Evolutionary conservation across 805 yeast genomes (phyloP).

Genomic region (Teunomyces pallodes): DNA sequence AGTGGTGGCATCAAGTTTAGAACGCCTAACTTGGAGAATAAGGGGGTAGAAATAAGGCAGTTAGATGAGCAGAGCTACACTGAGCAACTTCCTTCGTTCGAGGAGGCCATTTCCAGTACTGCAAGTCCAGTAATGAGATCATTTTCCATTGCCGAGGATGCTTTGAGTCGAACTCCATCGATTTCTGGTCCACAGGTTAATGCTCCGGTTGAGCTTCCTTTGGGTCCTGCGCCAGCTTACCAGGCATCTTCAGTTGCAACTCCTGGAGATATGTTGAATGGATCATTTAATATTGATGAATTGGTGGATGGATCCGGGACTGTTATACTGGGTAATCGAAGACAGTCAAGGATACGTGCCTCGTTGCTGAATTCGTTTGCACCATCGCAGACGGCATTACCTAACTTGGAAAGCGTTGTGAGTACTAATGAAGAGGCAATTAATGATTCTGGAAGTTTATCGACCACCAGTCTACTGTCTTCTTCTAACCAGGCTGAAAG

Average conservation of each 20-base stretch:
- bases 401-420: background rate
- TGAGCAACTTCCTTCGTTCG: conserved; percentile 56
- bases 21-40: conserved; percentile 34
- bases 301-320: conserved; percentile 16
- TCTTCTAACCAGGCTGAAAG: conserved; percentile 1
- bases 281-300: conserved; percentile 25
- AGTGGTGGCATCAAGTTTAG: conserved; percentile 27
- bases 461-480: background rate
- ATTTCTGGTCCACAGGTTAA: conserved; percentile 11
- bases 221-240: conserved; percentile 35
- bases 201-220: conserved; percentile 11
- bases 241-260: conserved; percentile 14
- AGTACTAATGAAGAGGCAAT: background rate
- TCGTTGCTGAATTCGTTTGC: conserved; percentile 36
- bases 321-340: conserved; percentile 6
- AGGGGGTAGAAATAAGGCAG: conserved; percentile 33
- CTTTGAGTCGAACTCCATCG: conserved; percentile 35
- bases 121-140: conserved; percentile 34
- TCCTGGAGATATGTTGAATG: background rate
- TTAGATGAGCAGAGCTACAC: conserved; percentile 15
- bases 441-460: background rate
- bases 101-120: conserved; percentile 59
- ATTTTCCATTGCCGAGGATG: conserved; percentile 36
- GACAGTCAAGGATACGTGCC: conserved; percentile 22
- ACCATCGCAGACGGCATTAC: conserved; percentile 10